Evolutionary conservation across 805 yeast species (phyloP), one percentile per base, ranked within the genome.

Genomic region (Starmerella apicola): DNA sequence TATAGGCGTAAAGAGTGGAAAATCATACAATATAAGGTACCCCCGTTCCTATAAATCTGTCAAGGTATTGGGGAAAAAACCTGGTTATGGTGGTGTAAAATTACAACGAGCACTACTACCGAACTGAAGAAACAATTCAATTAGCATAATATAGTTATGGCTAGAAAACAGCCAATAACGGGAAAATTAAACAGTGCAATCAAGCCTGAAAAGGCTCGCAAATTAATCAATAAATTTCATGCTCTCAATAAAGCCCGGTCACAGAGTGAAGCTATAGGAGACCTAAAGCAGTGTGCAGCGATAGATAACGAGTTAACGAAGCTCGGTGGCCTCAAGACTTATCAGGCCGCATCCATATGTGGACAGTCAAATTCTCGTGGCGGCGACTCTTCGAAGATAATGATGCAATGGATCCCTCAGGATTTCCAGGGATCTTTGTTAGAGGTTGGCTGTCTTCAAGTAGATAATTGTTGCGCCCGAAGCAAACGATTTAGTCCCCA

Each of bases 361-460:
- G 98, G 98, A 0, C 98, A 88, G 52, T 72, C 74, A 42, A 56
- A 59, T 0, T 67, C 68, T 34, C 58, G 97, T 46, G 97, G 98
- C 0, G 94, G 95, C 1, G 98, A 88, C 55, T 83, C 95, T 0
- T 84, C 95, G 2, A 81, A 78, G 49, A 66, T 76, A 51, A 62
- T 88, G 33, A 68, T 83, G n/a, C 71, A 75, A 41, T 83, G 93
- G 86, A 59, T 83, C 4, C 61, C 26, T 37, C 61, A 29, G 47
- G 38, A 39, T 3, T 36, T 21, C 25, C 27, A 15, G 3, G 41
- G 17, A 30, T 29, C 41, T 5, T 80, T 93, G 0, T 63, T 88
- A 22, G 98, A 88, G 57, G 78, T 88, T 31, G 98, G 98, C 0
- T 78, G 84, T 37, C 58, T 88, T 17, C 73, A 80, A 23, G 72